Evolutionary conservation across 805 yeast species (phyloP), one percentile per base, ranked within the genome.

Genomic region (Candida insectalens): DNA sequence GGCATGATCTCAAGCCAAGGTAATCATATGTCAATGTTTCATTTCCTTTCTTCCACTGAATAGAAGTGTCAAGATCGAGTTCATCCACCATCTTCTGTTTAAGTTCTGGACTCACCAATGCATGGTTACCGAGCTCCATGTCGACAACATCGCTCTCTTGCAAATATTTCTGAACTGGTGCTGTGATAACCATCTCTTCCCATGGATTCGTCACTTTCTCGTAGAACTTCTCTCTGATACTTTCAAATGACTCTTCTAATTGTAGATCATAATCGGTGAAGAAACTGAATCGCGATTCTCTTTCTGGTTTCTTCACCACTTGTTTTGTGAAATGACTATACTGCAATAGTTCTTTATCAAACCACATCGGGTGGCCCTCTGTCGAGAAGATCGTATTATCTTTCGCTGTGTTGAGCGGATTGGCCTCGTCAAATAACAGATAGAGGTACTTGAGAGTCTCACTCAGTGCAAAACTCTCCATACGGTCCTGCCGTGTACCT

Each of bases 281-380:
- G 19, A 8, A 6, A 7, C 25, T 7, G 13, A 10, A 12, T 7
- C 8, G 8, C 17, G 7, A 14, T 14, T 13, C 7, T 13, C 12
- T 8, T 16, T 6, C 9, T 8, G n/a, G 18, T 14, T 30, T 30
- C 16, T 13, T 20, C 6, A 20, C 27, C 23, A 29, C 31, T 13
- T 6, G 23, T 9, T 25, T 14, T 9, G 8, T 14, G 13, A 7
- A 18, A 19, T 20, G 19, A 13, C 21, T 14, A 7, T 12, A 6
- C n/a, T 25, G 13, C 8, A 31, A 20, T 8, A 65, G 36, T 4
- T 53, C 43, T 4, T 55, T 41, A 30, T 71, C 71, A 34, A 69
- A 63, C 94, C 95, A 84, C 41, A 87, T 53, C 3, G 95, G 95
- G 54, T 88, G 97, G 0, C 88, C 96, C 48, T 88, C 97, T 0